A percentile compares a stretch with the other conserved stretches of the same genome.
These are phyloP conservation scores for Eucalyptus camaldulensis DNA, from an alignment of 345 rosid species.

Conservation along the genomic window DNA sequence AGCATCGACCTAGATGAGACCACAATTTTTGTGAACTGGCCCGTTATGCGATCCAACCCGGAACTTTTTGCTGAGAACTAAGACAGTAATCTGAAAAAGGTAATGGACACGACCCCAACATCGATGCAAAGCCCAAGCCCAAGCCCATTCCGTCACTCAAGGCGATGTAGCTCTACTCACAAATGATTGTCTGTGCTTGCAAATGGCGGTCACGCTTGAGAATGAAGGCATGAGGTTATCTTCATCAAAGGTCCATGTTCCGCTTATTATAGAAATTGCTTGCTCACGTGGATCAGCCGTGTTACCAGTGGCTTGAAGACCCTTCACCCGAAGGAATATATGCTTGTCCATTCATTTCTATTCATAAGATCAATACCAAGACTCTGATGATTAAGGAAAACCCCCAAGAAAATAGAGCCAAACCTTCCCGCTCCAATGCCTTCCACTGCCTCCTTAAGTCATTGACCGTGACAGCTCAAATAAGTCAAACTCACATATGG, in stretches of 20 bases:
- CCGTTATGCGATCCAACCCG: background rate
- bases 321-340: background rate
- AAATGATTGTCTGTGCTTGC: background rate
- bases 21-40: background rate
- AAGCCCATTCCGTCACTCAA: background rate
- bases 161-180: background rate
- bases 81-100: background rate
- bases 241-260: background rate
- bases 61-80: background rate
- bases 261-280: background rate
- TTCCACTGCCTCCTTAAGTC: no score
- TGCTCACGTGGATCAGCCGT: background rate
- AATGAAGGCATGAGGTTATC: background rate
- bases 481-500: no score
- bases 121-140: background rate
- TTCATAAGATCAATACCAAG: no score
- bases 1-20: background rate
- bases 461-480: no score
- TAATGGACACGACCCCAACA: background rate
- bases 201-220: background rate
- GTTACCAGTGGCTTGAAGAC: background rate
- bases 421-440: no score
- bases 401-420: no score
- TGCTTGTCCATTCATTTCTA: background rate
- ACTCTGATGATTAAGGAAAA: no score